phyloP scores from a whole-genome alignment of 352 stramenopile genomes.

The Blastocystis sp. region DNA sequence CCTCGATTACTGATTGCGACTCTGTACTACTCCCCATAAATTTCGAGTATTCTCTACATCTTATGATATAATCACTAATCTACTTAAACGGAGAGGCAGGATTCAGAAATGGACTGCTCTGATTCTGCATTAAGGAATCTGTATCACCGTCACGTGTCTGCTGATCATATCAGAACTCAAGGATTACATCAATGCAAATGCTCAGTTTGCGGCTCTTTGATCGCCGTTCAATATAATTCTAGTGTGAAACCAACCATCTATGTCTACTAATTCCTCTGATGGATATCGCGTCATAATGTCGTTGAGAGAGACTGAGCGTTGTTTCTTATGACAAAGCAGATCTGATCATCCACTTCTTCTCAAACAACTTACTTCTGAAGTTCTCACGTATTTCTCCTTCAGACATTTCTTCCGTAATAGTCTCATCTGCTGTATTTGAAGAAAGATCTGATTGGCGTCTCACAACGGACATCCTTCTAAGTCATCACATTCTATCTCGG shows the following conservation, averaged over 20 bases:
- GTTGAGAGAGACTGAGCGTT: neutral
- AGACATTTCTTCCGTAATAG: neutral
- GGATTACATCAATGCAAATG: no score
- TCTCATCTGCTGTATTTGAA: neutral
- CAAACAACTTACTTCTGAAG: neutral
- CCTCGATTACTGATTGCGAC: no score
- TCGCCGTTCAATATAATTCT: neutral
- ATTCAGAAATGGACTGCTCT: no score
- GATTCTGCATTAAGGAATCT: no score
- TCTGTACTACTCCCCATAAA: no score
- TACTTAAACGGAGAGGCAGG: no score
- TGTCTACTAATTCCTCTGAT: neutral
- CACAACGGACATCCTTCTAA: no score
- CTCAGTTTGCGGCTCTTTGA: neutral
- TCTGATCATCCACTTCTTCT: neutral
- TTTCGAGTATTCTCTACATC: no score
- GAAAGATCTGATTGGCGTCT: neutral
- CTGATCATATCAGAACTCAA: no score
- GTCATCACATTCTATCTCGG: no score
- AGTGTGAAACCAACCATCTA: neutral
- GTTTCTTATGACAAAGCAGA: neutral
- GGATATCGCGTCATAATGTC: neutral
- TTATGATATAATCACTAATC: no score
- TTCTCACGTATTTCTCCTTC: conserved; percentile 31
- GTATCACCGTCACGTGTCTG: no score